Evolutionary conservation across 306 rosid species (phyloP).

Genomic region (Fragaria iinumae): DNA sequence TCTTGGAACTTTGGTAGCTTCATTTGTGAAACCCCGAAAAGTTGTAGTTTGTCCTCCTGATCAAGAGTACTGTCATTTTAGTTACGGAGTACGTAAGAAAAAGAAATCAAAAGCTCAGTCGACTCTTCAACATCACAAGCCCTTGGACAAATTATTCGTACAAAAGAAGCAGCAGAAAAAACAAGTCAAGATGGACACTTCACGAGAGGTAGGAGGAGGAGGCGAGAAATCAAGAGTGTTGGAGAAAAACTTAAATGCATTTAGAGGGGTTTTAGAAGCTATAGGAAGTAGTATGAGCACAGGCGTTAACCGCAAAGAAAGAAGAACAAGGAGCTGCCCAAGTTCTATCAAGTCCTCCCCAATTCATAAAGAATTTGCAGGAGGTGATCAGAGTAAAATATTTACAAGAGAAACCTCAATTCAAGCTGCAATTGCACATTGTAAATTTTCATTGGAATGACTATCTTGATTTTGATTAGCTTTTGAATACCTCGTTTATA

Average conservation of each 20-base stretch:
- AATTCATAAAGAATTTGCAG: conserved; percentile 33
- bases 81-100: background rate
- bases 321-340: conserved; percentile 39
- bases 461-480: conserved; percentile 28
- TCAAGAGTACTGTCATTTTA: background rate
- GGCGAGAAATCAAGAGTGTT: conserved; percentile 10
- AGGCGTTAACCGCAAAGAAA: conserved; percentile 23
- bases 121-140: conserved; percentile 1
- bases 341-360: conserved; percentile 49
- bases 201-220: background rate
- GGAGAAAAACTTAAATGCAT: conserved; percentile 44
- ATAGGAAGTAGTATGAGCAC: conserved; percentile 16
- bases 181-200: background rate
- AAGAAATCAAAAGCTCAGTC: background rate
- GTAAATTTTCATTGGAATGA: conserved; percentile 48
- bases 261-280: conserved; percentile 43
- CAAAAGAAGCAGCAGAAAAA: background rate
- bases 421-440: conserved; percentile 63
- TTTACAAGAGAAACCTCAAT: conserved; percentile 37
- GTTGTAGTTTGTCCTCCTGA: background rate
- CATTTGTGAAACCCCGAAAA: conserved; percentile 33
- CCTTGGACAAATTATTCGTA: background rate
- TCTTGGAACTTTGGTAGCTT: conserved; percentile 35
- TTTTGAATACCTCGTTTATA: background rate
- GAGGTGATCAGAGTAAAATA: background rate